Evolutionary conservation across 1,139 yeast species (phyloP).

Genomic region (Geotrichum armillariae): DNA sequence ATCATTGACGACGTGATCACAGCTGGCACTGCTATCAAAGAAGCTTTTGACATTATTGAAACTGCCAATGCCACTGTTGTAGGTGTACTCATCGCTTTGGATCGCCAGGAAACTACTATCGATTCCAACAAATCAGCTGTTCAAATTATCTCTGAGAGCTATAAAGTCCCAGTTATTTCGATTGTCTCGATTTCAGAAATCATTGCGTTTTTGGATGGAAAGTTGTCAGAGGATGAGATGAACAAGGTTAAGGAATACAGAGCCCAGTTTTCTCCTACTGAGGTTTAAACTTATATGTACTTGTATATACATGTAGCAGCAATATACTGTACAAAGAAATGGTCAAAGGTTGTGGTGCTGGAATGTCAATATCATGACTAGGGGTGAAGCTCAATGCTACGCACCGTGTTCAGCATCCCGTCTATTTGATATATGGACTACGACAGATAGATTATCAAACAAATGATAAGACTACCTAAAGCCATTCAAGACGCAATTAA

Average conservation of each 20-base stretch:
- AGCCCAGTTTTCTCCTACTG: constrained; percentile 31
- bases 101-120: constrained; percentile 85
- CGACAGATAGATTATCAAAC: too few species aligned
- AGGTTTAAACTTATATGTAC: too few species aligned
- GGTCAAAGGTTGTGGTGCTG: too few species aligned
- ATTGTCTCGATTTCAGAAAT: constrained; percentile 79
- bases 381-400: too few species aligned
- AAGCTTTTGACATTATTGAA: constrained; percentile 80
- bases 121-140: constrained; percentile 76
- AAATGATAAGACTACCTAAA: too few species aligned
- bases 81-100: constrained; percentile 88
- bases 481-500: too few species aligned
- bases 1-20: constrained; percentile 97
- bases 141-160: constrained; percentile 68
- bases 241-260: constrained; percentile 39
- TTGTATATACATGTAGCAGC: too few species aligned
- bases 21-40: constrained; percentile 97
- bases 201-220: constrained; percentile 54
- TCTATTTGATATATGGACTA: too few species aligned
- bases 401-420: too few species aligned
- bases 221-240: constrained; percentile 46
- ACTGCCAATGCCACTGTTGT: constrained; percentile 70
- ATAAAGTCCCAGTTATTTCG: constrained; percentile 77
- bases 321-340: too few species aligned
- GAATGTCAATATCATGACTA: too few species aligned